Evolutionary conservation across 495 filamentous ascomycete genomes (phyloP), one percentile per base, ranked within the genome.

Genomic region (Xanthoparmelia taractica): DNA sequence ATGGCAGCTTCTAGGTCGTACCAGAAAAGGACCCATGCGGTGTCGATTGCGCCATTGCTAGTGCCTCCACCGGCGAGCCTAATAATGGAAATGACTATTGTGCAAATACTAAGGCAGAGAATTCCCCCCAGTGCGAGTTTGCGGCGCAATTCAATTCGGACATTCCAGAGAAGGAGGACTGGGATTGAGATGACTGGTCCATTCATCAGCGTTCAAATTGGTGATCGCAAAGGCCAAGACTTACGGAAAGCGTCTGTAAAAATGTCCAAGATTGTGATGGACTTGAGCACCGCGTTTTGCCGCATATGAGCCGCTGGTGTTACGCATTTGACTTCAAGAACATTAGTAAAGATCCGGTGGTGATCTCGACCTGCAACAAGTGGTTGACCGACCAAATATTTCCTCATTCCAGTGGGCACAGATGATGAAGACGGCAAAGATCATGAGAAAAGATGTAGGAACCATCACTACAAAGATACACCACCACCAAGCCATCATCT

Each of bases 11-110:
- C 64, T 13, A 57, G 38, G 2, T 65, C 60, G 13, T 57, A 52
- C 64, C 64, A 66, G 38, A 65, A 63, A 12, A 64, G 34, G 17
- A 43, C 47, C 64, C 61, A 66, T 18, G 58, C 29, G 12, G 47
- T 40, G 36, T 64, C 62, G 5, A 57, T 25, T 12, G 29, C 47
- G 11, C 36, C 36, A 23, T 10, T 43, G 17, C 37, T 56, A n/a
- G 34, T 47, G 11, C 36, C 25, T 29, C 43, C 47, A 6, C 61
- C 64, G 25, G 60, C 55, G n/a, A 63, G 54, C 27, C 52, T 50
- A 41, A 64, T 52, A 12, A 66, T 64, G 29, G 64, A 43, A 8
- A 57, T 23, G n/a, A 66, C 50, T 8, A 61, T 54, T 62, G 64
- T 66, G 23, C 23, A 37, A 23, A 66, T 33, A 12, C 48, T 57